Base-by-base conservation (phyloP, 1,284 basidiomycete species). In the Xerocomus minutiporus region DNA sequence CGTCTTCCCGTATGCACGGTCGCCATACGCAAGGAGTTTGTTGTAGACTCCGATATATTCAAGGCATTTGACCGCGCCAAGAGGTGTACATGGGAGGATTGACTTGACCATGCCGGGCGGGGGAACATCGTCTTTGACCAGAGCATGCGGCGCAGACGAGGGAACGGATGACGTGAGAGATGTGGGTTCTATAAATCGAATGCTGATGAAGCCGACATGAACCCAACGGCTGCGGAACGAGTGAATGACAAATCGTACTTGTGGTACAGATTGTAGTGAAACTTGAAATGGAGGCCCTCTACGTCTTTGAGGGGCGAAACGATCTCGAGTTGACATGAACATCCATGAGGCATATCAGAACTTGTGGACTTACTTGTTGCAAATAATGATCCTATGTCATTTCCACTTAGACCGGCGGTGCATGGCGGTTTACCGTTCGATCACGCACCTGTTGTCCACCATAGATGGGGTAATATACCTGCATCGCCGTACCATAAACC, bases 241-340 rank as follows among this genome's bases (percentile, higher is more conserved):
- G 31, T 15, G 11, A 48, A 11, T 11, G 41, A 32, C 31, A 15
- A n/a, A 5, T 65, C 82, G 53, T 60, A 93, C 92, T 97, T 97
- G 80, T 97, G 94, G 71, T 97, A 97, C 50, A 97, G 76, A 69
- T 97, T 97, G 73, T 95, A 97, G 62, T 96, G 89, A 71, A 94
- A 96, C 70, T 93, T 93, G 76, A 93, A 93, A 73, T 98, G 85
- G 47, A 98, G 79, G 4, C 96, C 96, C 73, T 99, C 96, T 50
- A 99, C 96, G 61, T 99, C 96, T 73, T 99, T 99, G 60, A 91
- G 81, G 1, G 96, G 94, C 1, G 93, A 94, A 12, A 99, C 91
- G 51, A 96, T 83, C 85, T 95, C 71, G 31, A 23, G 31, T 41
- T 28, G 15, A 11, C 9, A 40, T 40, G 38, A 12, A 12, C 38